Conservation (phyloP, 352 stramenopile species). For the Lagenidium sp. region DNA sequence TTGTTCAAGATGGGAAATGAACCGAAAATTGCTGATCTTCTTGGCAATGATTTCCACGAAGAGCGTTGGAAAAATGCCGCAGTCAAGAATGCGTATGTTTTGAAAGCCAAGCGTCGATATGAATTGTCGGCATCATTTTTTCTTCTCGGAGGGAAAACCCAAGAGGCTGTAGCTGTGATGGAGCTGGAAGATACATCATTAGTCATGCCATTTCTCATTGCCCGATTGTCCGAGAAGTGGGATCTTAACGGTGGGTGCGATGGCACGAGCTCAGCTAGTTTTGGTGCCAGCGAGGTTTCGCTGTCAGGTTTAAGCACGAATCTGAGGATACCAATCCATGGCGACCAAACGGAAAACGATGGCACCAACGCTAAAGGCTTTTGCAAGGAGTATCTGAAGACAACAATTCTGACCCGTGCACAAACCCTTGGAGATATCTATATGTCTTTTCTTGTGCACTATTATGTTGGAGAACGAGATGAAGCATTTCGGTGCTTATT, state of each 20-base stretch:
- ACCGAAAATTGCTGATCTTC: conserved; percentile 61
- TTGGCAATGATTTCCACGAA: conserved; percentile 80
- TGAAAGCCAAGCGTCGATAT: conserved; percentile 82
- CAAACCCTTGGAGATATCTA: conserved; percentile 55
- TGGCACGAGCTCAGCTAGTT: conserved; percentile 2
- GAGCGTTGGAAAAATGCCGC: conserved; percentile 77
- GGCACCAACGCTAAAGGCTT: conserved; percentile 20
- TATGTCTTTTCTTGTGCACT: conserved; percentile 67
- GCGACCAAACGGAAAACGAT: conserved; percentile 7
- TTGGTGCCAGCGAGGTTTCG: conserved; percentile 28
- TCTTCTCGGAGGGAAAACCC: conserved; percentile 63
- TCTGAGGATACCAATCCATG: conserved; percentile 16
- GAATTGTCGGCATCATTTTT: conserved; percentile 79
- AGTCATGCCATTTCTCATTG: conserved; percentile 75
- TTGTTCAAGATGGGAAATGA: conserved; percentile 84
- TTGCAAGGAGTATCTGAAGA: conserved; percentile 56
- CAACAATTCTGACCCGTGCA: conserved; percentile 37
- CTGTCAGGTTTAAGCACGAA: conserved; percentile 49
- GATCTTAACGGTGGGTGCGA: conserved; percentile 32
- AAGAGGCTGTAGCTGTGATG: conserved; percentile 66
- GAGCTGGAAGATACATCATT: conserved; percentile 66
- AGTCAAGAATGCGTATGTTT: conserved; percentile 87
- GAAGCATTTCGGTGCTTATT: conserved; percentile 41
- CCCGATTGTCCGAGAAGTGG: conserved; percentile 65
- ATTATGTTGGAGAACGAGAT: conserved; percentile 36